These are phyloP conservation scores for Geranium brycei DNA, from an alignment of 345 rosid genomes.

Conservation along the genomic window DNA sequence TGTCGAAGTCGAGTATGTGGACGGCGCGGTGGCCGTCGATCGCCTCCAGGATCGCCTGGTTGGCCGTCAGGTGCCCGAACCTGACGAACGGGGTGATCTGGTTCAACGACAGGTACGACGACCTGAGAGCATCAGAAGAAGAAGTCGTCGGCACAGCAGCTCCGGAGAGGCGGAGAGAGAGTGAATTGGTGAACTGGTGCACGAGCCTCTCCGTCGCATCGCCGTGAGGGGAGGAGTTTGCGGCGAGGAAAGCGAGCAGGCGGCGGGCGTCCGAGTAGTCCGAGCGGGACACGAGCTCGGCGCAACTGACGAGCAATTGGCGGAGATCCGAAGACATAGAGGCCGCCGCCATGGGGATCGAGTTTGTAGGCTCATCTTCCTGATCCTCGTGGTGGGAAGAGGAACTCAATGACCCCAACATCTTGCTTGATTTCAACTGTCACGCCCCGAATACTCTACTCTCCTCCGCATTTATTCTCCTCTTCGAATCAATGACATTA, in stretches of 20 bases:
- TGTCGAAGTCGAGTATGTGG: conserved; percentile 86
- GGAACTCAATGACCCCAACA: no score
- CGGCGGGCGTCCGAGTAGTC: conserved; percentile 67
- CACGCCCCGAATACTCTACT: no score
- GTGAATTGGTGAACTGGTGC: conserved; percentile 66
- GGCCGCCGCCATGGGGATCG: neutral
- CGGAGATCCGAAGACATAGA: conserved; percentile 39
- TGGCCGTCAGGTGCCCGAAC: conserved; percentile 85
- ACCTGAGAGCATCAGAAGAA: conserved; percentile 19
- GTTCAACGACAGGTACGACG: conserved; percentile 74
- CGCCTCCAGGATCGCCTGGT: conserved; percentile 84
- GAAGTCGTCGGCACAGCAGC: conserved; percentile 19
- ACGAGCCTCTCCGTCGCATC: conserved; percentile 66
- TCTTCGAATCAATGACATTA: no score
- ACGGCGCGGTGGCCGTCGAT: conserved; percentile 42
- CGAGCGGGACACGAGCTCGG: conserved; percentile 54
- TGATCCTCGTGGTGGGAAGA: no score
- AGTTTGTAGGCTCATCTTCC: neutral
- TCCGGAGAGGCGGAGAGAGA: conserved; percentile 51
- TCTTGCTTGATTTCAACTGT: no score
- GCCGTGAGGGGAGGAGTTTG: conserved; percentile 59
- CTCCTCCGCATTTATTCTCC: no score
- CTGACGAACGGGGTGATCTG: conserved; percentile 80
- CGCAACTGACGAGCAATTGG: conserved; percentile 56
- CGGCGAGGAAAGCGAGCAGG: conserved; percentile 38